phyloP scores from a whole-genome alignment of 106 monocot genomes.

The Gastrodia elata region DNA sequence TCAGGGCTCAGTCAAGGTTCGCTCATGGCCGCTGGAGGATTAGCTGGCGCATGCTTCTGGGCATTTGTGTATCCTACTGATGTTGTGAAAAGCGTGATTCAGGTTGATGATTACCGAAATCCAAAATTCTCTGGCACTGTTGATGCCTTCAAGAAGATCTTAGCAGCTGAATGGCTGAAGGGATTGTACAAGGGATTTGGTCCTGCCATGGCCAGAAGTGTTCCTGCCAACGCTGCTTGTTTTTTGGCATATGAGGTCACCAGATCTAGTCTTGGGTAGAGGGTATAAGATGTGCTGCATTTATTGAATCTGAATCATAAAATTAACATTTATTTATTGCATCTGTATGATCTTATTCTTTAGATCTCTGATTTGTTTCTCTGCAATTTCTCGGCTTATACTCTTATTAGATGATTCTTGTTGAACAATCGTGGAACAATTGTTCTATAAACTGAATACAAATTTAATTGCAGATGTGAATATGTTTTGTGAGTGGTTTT shows the following conservation, averaged over 20 bases:
- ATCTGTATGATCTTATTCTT: not conserved
- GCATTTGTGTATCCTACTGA: constrained; percentile 72
- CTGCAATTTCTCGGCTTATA: not conserved
- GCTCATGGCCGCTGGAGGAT: constrained; percentile 62
- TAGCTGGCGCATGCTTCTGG: constrained; percentile 82
- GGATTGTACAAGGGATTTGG: constrained; percentile 96
- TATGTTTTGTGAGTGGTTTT: too few species aligned
- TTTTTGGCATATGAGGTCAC: constrained; percentile 90
- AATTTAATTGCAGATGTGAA: too few species aligned
- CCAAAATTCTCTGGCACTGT: constrained; percentile 69
- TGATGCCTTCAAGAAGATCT: constrained; percentile 73
- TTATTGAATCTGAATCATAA: not conserved
- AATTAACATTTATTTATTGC: not conserved
- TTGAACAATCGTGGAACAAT: too few species aligned
- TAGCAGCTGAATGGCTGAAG: constrained; percentile 68
- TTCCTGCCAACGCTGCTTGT: constrained; percentile 86
- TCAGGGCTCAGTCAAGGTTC: constrained; percentile 67
- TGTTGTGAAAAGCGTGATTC: constrained; percentile 82
- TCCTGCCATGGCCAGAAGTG: constrained; percentile 84
- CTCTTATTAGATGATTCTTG: too few species aligned
- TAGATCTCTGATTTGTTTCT: not conserved
- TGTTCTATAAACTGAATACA: too few species aligned
- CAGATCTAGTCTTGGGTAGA: constrained; percentile 54
- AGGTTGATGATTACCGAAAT: constrained; percentile 75
- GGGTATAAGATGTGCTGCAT: not conserved